Base-by-base conservation (phyloP, 371 early-diverging fungal species). In the Cokeromyces recurvatus region DNA sequence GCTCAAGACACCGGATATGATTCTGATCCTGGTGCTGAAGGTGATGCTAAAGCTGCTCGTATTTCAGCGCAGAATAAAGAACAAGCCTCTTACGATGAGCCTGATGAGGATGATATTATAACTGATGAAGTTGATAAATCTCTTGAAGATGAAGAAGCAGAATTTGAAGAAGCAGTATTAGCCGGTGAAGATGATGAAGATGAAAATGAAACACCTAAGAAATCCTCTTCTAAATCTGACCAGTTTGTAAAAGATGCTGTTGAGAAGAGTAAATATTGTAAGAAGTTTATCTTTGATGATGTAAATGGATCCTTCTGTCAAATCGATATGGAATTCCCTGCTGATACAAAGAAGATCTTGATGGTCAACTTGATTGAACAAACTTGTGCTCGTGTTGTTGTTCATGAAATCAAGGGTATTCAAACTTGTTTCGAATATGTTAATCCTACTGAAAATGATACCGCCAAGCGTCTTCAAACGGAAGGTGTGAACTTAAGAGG, bases 401-500 rank as follows among this genome's bases (percentile, higher is more conserved):
- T 98, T 1, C 90, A 84, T 51, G 94, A 98, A 66, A 84, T 97
- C 59, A 77, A 78, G 46, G 88, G 89, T 41, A 90, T 98, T 57
- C 62, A 71, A 15, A 78, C 86, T 10, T 82, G 86, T 66, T 94
- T 83, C 67, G 84, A 82, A 42, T 80, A 87, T 51, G 68, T 77
- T 41, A 85, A 90, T 48, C 88, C 90, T 42, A 72, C 84, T 11
- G 81, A 85, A 41, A 79, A 87, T 54, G 93, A 93, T 66, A 87
- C 65, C n/a, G 69, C 80, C 9, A 68, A 72, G 64, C 67, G 65
- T 39, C 56, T 95, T 36, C 87, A 90, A 41, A 89, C 96, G 2
- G 94, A 95, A 46, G 98, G 98, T 63, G 80, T 87, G 55, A 97
- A 95, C 71, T 68, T 99, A 35, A 70, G 69, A 39, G 97, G 94